Conservation (phyloP, 2,329 filamentous ascomycete species). For the Exophiala aquamarina region DNA sequence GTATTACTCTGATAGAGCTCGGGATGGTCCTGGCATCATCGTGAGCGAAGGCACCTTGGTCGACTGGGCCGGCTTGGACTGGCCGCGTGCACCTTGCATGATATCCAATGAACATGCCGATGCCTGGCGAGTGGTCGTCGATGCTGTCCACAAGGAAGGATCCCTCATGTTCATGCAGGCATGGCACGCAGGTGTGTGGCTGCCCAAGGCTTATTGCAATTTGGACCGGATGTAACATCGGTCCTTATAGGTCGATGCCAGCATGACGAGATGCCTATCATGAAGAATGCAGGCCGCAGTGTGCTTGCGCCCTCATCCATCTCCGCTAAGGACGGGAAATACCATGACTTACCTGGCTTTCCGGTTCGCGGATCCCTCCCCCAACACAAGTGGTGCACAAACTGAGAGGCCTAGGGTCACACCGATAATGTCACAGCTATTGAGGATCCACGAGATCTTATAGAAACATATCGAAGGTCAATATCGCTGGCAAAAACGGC, state of each 20-base stretch:
- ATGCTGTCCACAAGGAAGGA: conserved; percentile 27
- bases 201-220: background rate
- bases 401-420: conserved; percentile 13
- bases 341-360: conserved; percentile 19
- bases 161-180: conserved; percentile 29
- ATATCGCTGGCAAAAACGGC: conserved; percentile 15
- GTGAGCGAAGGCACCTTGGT: conserved; percentile 28
- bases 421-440: conserved; percentile 19
- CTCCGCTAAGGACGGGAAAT: conserved; percentile 16
- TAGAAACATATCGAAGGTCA: conserved; percentile 19
- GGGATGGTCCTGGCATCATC: conserved; percentile 28
- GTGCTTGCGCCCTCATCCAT: conserved; percentile 26
- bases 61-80: conserved; percentile 26
- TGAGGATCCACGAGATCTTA: conserved; percentile 10
- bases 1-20: conserved; percentile 27
- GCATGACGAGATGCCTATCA: conserved; percentile 29
- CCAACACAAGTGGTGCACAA: background rate
- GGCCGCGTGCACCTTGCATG: conserved; percentile 27
- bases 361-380: conserved; percentile 3
- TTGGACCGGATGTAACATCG: background rate
- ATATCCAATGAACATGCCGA: conserved; percentile 20
- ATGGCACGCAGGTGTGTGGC: conserved; percentile 28
- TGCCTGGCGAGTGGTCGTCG: conserved; percentile 27
- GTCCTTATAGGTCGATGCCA: conserved; percentile 16
- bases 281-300: conserved; percentile 20